These are phyloP conservation scores for Dactylorhiza incarnata DNA, from an alignment of 106 monocot genomes.

Conservation along the genomic window DNA sequence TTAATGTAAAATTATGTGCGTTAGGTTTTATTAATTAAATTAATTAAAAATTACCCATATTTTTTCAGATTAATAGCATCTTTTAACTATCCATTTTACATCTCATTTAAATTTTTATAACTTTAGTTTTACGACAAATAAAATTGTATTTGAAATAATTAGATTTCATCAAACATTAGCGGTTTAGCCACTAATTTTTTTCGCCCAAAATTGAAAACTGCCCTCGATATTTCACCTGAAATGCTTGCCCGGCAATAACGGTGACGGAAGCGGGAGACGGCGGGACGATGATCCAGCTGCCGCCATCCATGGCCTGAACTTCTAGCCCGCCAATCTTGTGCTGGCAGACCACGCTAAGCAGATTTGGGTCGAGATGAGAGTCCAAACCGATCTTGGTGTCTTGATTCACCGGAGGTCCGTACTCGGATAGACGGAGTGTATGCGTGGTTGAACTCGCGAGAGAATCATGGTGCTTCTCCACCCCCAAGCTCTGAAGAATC, in stretches of 20 bases:
- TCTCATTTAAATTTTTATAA: no score
- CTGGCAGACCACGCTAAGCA: slow-evolving; percentile 26
- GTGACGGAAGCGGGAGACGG: slow-evolving; percentile 26
- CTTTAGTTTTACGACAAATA: no score
- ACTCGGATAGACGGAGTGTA: slow-evolving; percentile 20
- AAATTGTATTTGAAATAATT: no score
- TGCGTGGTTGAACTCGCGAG: slow-evolving; percentile 9
- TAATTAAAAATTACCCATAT: no score
- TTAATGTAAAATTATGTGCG: no score
- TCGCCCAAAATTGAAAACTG: no score
- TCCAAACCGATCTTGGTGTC: slow-evolving; percentile 10
- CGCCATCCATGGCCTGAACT: slow-evolving; percentile 20
- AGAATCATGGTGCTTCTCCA: slow-evolving; percentile 19
- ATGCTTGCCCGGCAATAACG: slow-evolving; percentile 19
- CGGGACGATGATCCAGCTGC: slow-evolving; percentile 12
- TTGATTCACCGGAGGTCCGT: slow-evolving; percentile 16
- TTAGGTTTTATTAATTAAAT: no score
- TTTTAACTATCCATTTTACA: no score
- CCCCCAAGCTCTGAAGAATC: slow-evolving; percentile 39
- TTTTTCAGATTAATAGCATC: no score
- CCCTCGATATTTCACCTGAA: no score
- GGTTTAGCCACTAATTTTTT: no score
- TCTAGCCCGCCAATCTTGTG: slow-evolving; percentile 35
- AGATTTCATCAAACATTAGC: no score
- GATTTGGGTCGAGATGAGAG: slow-evolving; percentile 18